phyloP scores from a whole-genome alignment of 2,329 filamentous ascomycete genomes.

The Xylariaceae sp. region DNA sequence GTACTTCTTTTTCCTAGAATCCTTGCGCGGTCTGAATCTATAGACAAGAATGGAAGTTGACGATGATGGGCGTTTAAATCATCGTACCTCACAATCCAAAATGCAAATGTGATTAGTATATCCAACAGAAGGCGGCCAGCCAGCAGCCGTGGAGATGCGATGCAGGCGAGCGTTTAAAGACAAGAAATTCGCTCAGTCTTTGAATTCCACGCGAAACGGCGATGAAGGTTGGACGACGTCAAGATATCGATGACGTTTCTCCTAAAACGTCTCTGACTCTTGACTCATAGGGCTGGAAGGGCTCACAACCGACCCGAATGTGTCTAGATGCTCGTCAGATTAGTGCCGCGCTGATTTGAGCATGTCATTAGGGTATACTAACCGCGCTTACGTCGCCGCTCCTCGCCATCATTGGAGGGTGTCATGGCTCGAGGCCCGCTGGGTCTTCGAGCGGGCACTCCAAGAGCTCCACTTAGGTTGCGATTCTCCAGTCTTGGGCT shows the following conservation, averaged over 20 bases:
- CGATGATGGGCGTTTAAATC: slow-evolving; percentile 1
- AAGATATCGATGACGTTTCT: slow-evolving; percentile 23
- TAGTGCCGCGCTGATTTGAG: background rate
- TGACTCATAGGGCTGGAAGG: slow-evolving; percentile 35
- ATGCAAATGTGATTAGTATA: slow-evolving; percentile 16
- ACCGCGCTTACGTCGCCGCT: slow-evolving; percentile 56
- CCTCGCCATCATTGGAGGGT: slow-evolving; percentile 46
- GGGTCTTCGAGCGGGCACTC: slow-evolving; percentile 48
- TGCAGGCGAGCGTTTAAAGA: too few species aligned
- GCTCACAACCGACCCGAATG: slow-evolving; percentile 45
- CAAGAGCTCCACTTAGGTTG: slow-evolving; percentile 51
- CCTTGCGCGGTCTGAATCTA: slow-evolving; percentile 15
- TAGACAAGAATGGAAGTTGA: slow-evolving; percentile 7
- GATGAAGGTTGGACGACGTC: slow-evolving; percentile 23
- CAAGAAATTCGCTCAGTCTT: slow-evolving; percentile 2
- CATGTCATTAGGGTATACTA: slow-evolving; percentile 18
- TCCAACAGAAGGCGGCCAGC: background rate
- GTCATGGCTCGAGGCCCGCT: slow-evolving; percentile 60
- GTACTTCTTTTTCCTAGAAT: background rate
- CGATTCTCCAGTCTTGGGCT: slow-evolving; percentile 55
- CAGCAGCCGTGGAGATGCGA: background rate
- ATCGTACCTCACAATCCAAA: too few species aligned
- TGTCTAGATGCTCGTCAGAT: slow-evolving; percentile 35
- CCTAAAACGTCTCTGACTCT: slow-evolving; percentile 52
- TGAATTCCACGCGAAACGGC: slow-evolving; percentile 27